Conservation (phyloP, 1,139 yeast species). For the Scheffersomyces segobiensis region DNA sequence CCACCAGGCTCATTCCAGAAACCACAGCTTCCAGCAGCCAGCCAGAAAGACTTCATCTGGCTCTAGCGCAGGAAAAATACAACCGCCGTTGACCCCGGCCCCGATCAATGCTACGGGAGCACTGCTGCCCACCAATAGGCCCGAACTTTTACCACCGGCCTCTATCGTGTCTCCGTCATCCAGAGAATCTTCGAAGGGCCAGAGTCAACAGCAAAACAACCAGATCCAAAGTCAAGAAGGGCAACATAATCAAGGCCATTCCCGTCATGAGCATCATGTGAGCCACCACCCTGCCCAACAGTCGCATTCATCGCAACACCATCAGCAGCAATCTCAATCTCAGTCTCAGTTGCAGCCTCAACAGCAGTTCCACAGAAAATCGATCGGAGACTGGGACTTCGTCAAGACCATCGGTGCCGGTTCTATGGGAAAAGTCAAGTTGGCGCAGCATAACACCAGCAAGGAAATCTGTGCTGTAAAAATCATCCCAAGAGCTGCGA, state of each 20-base stretch:
- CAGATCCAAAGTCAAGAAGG: neutral
- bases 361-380: constrained; percentile 73
- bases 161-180: constrained; percentile 19
- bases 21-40: constrained; percentile 19
- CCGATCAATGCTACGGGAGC: neutral
- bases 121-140: constrained; percentile 5
- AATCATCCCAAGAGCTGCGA: constrained; percentile 79
- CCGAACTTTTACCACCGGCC: constrained; percentile 27
- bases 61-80: constrained; percentile 7
- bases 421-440: constrained; percentile 97
- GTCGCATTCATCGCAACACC: neutral
- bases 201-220: neutral
- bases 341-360: constrained; percentile 19
- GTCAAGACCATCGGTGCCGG: constrained; percentile 97
- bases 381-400: constrained; percentile 97
- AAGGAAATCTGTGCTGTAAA: constrained; percentile 85
- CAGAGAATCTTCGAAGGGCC: constrained; percentile 2
- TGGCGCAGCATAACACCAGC: constrained; percentile 83
- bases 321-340: constrained; percentile 3
- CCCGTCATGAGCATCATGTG: constrained; percentile 2
- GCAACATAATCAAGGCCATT: neutral
- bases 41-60: constrained; percentile 15
- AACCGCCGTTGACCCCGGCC: constrained; percentile 10
- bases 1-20: constrained; percentile 19
- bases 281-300: constrained; percentile 1